A percentile compares a stretch with the other conserved stretches of the same genome.
These are phyloP conservation scores for Pseudogymnoascus sp. DNA, from an alignment of 2,329 filamentous ascomycete genomes.

Conservation along the genomic window DNA sequence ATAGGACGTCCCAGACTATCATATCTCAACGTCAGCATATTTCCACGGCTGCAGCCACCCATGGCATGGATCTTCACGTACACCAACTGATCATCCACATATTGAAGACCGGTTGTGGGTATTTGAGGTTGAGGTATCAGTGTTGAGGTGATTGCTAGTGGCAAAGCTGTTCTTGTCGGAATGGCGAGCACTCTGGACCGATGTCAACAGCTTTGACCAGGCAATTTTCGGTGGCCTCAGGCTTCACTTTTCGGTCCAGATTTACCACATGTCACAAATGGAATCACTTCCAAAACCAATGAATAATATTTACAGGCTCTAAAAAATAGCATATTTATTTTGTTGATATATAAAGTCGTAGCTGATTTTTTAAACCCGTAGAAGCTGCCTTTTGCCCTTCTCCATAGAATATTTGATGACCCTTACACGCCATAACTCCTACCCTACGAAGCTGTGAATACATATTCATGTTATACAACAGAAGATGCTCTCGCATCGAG, in stretches of 20 bases:
- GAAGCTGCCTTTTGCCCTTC: not conserved
- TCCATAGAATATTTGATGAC: not conserved
- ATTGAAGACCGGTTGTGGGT: conserved; percentile 13
- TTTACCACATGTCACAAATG: not conserved
- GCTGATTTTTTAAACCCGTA: not conserved
- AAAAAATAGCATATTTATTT: not conserved
- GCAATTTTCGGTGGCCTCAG: not conserved
- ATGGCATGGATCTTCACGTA: conserved; percentile 41
- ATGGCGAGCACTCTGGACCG: not conserved
- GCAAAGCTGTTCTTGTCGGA: conserved; percentile 8
- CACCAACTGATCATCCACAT: conserved; percentile 98
- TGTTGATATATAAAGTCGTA: not conserved
- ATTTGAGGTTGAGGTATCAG: conserved; percentile 7
- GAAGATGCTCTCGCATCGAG: not conserved
- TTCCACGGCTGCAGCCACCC: not conserved
- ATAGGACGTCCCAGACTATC: conserved; percentile 80
- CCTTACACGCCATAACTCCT: not conserved
- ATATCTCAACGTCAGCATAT: conserved; percentile 25
- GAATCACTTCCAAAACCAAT: not conserved
- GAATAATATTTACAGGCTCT: not conserved
- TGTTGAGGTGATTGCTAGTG: conserved; percentile 6
- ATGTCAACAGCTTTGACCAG: conserved; percentile 4
- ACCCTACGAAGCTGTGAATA: not conserved
- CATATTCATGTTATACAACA: conserved; percentile 2
- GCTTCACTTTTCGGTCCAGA: not conserved